A percentile compares a stretch with the other conserved stretches of the same genome.
Conservation (phyloP, 2,329 filamentous ascomycete genomes). For the Claviceps sp. region DNA sequence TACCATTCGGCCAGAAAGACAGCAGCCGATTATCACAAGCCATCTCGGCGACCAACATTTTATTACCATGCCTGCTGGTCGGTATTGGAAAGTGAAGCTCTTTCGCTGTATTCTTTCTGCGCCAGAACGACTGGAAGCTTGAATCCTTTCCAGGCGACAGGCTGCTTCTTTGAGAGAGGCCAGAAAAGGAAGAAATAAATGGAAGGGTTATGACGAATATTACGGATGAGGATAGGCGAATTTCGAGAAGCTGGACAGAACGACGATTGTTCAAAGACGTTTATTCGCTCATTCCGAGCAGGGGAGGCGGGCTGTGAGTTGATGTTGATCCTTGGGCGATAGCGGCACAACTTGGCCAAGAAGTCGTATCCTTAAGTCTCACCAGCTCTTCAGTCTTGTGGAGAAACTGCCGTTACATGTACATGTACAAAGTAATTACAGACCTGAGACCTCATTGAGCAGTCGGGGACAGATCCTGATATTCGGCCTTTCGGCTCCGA, state of each 20-base stretch:
- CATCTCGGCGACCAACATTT: not conserved
- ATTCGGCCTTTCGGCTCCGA: too few species aligned
- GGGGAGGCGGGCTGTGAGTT: not conserved
- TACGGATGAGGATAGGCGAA: not conserved
- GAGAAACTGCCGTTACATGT: too few species aligned
- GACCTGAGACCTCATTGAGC: too few species aligned
- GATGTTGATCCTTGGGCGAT: not conserved
- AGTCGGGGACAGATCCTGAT: too few species aligned
- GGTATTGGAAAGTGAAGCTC: not conserved
- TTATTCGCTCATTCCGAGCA: not conserved
- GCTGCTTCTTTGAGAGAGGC: not conserved
- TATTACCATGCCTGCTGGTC: not conserved
- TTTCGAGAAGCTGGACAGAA: too few species aligned
- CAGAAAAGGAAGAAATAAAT: not conserved
- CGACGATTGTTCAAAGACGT: not conserved
- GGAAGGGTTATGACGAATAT: not conserved
- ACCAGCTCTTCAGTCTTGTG: too few species aligned
- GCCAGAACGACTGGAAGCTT: not conserved
- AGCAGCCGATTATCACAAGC: slow-evolving; percentile 1
- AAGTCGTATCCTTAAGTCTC: not conserved
- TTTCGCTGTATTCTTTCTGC: not conserved
- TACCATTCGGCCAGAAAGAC: slow-evolving; percentile 2
- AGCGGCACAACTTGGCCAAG: too few species aligned
- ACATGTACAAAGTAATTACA: too few species aligned
- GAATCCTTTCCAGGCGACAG: not conserved